Evolutionary conservation across 2,329 filamentous ascomycete genomes (phyloP), one percentile per base, ranked within the genome.

Genomic region (Penicillium fuscoglaucum): DNA sequence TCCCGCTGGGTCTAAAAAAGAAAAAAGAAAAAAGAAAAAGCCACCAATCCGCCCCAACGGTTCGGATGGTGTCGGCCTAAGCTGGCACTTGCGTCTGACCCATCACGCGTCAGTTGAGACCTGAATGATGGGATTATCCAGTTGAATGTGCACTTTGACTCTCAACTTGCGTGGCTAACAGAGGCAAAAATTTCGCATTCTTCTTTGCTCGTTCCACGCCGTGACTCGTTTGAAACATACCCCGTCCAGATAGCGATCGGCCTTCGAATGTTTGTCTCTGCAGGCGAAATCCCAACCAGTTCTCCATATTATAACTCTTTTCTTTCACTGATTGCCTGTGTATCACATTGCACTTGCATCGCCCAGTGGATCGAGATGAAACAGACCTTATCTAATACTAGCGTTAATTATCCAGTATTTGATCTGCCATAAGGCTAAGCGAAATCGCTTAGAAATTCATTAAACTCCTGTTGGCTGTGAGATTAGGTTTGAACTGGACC

Each of bases 21-120:
- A 12, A 31, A 31, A 12, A 31, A 31, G 3, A 31, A 31, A 31
- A 4, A 12, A 31, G 26, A 33, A 43, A 19, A 31, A 33, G 6
- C 31, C 41, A 13, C 31, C 13, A 13, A 39, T 56, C 44, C 45
- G 39, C 19, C 48, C 54, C 54, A 60, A 49, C 58, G 55, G 58
- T 58, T 47, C 49, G 58, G 57, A 52, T 37, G 15, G 21, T 43
- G 29, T 60, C 19, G 39, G 35, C 41, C 46, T 41, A 21, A 43
- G 28, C 24, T 57, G 48, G 44, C 48, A 52, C 35, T 39, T 56
- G 46, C 47, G 33, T 71, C 64, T 70, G 70, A 73, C 62, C 61
- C 66, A 69, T 73, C 70, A 72, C 66, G 67, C 66, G 67, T 70
- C 70, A 68, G 62, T 64, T 59, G 41, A 60, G 53, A 57, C 61